Evolutionary conservation across 2,329 filamentous ascomycete genomes (phyloP).

Genomic region (Stromatinia cepivora): DNA sequence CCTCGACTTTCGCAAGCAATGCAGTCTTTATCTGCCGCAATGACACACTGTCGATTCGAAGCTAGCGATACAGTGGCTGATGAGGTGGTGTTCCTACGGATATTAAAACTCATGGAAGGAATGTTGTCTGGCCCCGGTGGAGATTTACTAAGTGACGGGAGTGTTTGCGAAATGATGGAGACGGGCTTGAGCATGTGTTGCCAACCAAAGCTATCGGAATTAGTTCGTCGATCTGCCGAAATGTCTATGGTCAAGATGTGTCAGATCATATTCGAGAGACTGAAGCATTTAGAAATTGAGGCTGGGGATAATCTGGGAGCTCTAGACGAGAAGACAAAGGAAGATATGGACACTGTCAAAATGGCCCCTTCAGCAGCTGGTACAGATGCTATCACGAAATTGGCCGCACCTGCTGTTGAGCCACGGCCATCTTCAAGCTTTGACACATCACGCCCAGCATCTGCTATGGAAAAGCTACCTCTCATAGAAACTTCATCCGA

Average conservation of each 20-base stretch:
- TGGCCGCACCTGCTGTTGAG: constrained; percentile 47
- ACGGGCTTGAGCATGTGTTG: constrained; percentile 96
- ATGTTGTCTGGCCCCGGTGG: constrained; percentile 95
- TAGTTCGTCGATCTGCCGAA: constrained; percentile 86
- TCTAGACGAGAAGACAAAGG: constrained; percentile 65
- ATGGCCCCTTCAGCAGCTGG: constrained; percentile 79
- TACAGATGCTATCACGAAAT: constrained; percentile 56
- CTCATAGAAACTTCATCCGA: constrained; percentile 30
- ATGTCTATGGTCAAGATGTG: constrained; percentile 99
- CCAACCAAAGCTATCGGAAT: constrained; percentile 85
- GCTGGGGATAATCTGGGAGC: constrained; percentile 65
- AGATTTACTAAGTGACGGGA: constrained; percentile 93
- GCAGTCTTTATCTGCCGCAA: constrained; percentile 90
- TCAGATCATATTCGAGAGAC: constrained; percentile 92
- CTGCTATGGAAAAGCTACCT: constrained; percentile 29
- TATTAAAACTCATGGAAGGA: constrained; percentile 95
- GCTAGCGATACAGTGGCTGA: constrained; percentile 93
- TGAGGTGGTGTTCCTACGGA: constrained; percentile 91
- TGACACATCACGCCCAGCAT: constrained; percentile 42
- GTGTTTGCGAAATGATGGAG: constrained; percentile 99
- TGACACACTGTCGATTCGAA: constrained; percentile 97
- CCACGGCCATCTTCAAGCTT: constrained; percentile 44
- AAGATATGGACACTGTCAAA: constrained; percentile 73
- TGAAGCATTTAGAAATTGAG: constrained; percentile 83
- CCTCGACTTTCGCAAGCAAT: constrained; percentile 89